A percentile compares a stretch with the other conserved stretches of the same genome.
Evolutionary conservation across 2,329 filamentous ascomycete genomes (phyloP).

Genomic region (Aspergillus fructus): DNA sequence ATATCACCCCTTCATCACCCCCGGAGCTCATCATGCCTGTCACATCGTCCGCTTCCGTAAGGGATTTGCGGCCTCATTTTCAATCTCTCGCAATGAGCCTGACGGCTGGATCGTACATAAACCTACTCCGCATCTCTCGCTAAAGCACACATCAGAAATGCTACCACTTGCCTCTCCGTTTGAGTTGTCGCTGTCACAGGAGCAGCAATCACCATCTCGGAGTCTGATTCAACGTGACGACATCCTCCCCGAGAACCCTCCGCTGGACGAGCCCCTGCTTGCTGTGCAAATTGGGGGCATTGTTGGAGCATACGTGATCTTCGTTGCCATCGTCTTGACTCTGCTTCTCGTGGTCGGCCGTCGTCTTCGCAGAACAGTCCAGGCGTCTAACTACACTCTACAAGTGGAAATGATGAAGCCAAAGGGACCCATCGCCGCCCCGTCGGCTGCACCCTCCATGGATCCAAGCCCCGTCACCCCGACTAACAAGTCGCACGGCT

Average conservation of each 20-base stretch:
- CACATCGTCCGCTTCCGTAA: constrained; percentile 10
- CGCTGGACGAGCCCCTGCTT: constrained; percentile 64
- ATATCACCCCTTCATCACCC: constrained; percentile 8
- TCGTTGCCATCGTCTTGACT: constrained; percentile 70
- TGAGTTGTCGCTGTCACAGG: constrained; percentile 15
- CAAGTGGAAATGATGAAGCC: constrained; percentile 60
- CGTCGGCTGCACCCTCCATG: constrained; percentile 17
- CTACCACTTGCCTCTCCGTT: constrained; percentile 11
- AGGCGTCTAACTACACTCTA: constrained; percentile 52
- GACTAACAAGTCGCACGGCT: constrained; percentile 33
- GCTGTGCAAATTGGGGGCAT: constrained; percentile 82
- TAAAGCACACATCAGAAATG: constrained; percentile 11
- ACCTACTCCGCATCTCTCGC: constrained; percentile 12
- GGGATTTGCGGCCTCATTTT: constrained; percentile 28
- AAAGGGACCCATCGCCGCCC: constrained; percentile 20
- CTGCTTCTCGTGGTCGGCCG: constrained; percentile 62
- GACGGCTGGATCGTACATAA: constrained; percentile 20
- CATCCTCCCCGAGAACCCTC: constrained; percentile 18
- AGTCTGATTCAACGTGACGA: constrained; percentile 14
- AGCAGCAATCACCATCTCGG: constrained; percentile 2
- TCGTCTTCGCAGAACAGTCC: constrained; percentile 52
- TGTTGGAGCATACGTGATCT: constrained; percentile 77
- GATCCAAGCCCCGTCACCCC: constrained; percentile 38
- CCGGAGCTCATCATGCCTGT: constrained; percentile 3
- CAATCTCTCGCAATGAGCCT: constrained; percentile 20